Conservation (phyloP, 2,329 filamentous ascomycete species). For the Ceratocystis alfenasii region DNA sequence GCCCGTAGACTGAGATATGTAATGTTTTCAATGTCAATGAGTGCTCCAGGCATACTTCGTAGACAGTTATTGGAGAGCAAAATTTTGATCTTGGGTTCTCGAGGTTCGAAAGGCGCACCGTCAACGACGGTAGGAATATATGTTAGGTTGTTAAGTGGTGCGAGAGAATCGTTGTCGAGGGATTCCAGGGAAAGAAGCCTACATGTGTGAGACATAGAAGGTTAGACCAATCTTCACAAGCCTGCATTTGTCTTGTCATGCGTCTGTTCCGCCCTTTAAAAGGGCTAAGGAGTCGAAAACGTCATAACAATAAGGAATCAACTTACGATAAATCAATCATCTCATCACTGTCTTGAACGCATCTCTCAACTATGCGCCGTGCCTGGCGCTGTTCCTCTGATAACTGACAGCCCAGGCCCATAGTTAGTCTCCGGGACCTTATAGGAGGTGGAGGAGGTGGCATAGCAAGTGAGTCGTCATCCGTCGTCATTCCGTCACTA, state of each 20-base stretch:
- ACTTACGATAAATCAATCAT: conserved; percentile 50
- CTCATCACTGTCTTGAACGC: conserved; percentile 48
- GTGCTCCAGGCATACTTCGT: conserved; percentile 41
- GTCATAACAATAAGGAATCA: not conserved
- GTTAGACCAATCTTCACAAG: conserved; percentile 16
- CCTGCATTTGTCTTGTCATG: not conserved
- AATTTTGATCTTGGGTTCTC: conserved; percentile 48
- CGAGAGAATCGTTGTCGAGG: conserved; percentile 46
- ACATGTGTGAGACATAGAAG: not conserved
- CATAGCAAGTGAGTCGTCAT: conserved; percentile 11
- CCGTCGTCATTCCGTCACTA: conserved; percentile 32
- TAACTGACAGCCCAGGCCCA: conserved; percentile 23
- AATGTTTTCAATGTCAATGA: conserved; percentile 51
- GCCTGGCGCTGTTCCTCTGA: conserved; percentile 36
- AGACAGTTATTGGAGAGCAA: conserved; percentile 51
- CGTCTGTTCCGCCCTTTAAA: not conserved
- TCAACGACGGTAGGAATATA: conserved; percentile 43
- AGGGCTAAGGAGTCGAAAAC: not conserved
- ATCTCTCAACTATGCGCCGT: conserved; percentile 37
- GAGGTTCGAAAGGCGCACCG: conserved; percentile 47
- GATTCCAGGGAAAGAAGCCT: conserved; percentile 38
- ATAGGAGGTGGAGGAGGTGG: conserved; percentile 10
- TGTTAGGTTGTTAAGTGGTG: conserved; percentile 43
- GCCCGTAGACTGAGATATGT: conserved; percentile 54
- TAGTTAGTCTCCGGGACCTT: conserved; percentile 11